Evolutionary conservation across 495 filamentous ascomycete species (phyloP).

Genomic region (Viridothelium virens): DNA sequence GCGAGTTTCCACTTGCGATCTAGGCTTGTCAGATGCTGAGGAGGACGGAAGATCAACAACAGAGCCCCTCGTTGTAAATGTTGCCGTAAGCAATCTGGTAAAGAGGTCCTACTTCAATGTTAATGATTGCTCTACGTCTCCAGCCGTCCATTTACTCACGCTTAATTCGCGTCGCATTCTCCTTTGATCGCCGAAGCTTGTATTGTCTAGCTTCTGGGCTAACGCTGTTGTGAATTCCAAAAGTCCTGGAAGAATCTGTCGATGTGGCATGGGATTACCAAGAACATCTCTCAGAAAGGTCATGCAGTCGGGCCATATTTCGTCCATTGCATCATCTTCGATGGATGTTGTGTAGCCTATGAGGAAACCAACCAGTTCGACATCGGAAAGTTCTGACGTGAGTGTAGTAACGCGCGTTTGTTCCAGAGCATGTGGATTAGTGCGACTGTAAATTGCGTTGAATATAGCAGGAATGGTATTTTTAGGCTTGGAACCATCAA

Average conservation of each 20-base stretch:
- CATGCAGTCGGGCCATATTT: conserved; percentile 95
- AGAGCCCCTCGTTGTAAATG: conserved; percentile 62
- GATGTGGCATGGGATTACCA: conserved; percentile 88
- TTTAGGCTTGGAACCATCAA: conserved; percentile 85
- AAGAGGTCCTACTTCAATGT: conserved; percentile 65
- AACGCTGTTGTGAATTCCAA: conserved; percentile 83
- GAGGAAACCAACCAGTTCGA: conserved; percentile 77
- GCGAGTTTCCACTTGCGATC: conserved; percentile 1
- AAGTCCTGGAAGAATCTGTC: conserved; percentile 79
- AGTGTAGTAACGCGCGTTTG: conserved; percentile 73
- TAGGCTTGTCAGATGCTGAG: conserved; percentile 5
- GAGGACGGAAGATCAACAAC: conserved; percentile 2
- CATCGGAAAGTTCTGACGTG: conserved; percentile 72
- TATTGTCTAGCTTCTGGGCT: conserved; percentile 92
- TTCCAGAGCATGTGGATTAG: conserved; percentile 74
- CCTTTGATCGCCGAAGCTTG: conserved; percentile 91
- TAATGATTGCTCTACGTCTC: conserved; percentile 12
- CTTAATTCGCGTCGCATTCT: conserved; percentile 89
- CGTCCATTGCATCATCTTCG: conserved; percentile 98
- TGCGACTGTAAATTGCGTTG: conserved; percentile 90
- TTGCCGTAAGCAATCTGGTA: conserved; percentile 74
- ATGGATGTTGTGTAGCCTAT: conserved; percentile 80
- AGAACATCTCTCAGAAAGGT: conserved; percentile 83
- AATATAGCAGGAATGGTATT: conserved; percentile 94
- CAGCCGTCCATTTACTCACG: conserved; percentile 45